These are phyloP conservation scores for Nigrospora oryzae DNA, from an alignment of 2,329 filamentous ascomycete genomes.

Conservation along the genomic window DNA sequence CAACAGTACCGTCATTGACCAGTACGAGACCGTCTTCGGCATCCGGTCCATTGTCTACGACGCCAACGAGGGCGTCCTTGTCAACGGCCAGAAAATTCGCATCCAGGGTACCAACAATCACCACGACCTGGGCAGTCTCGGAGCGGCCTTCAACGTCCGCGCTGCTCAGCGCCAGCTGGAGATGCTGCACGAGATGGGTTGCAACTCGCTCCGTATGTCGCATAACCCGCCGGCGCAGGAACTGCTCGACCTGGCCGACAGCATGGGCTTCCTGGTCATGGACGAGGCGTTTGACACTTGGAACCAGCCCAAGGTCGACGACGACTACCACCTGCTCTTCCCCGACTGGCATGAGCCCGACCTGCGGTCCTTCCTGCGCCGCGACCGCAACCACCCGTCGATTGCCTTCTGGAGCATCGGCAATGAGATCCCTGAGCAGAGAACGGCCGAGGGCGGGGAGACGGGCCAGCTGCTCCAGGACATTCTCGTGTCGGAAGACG, in stretches of 20 bases:
- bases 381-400: constrained; percentile 47
- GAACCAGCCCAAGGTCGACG: constrained; percentile 32
- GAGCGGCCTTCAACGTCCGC: constrained; percentile 39
- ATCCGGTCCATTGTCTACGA: constrained; percentile 34
- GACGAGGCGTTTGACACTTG: constrained; percentile 47
- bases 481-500: constrained; percentile 37
- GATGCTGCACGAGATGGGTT: constrained; percentile 39
- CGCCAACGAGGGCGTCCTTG: constrained; percentile 28
- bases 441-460: constrained; percentile 18
- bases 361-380: constrained; percentile 39
- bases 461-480: constrained; percentile 26
- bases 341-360: constrained; percentile 45
- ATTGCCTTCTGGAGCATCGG: constrained; percentile 44
- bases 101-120: constrained; percentile 42
- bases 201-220: constrained; percentile 39
- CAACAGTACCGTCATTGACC: constrained; percentile 23
- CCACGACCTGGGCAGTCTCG: constrained; percentile 41
- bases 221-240: constrained; percentile 46
- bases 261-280: constrained; percentile 39
- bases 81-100: constrained; percentile 35
- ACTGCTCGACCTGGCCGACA: constrained; percentile 39
- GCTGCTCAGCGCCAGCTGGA: constrained; percentile 40
- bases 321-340: constrained; percentile 44
- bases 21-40: constrained; percentile 41
- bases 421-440: constrained; percentile 45